These are phyloP conservation scores for Neurospora intermedia DNA, from an alignment of 495 filamentous ascomycete species.

Conservation along the genomic window DNA sequence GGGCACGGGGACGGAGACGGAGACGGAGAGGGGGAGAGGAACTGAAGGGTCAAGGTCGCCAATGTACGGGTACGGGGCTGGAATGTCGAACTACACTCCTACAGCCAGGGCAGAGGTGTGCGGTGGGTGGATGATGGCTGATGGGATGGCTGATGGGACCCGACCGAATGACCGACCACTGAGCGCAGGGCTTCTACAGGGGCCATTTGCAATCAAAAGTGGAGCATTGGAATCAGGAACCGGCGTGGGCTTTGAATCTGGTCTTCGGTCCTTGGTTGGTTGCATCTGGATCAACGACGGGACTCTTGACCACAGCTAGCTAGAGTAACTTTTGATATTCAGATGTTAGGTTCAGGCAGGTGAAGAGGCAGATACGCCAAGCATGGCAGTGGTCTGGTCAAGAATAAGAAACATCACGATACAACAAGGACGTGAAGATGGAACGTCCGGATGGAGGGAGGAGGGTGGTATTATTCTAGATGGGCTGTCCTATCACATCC, in stretches of 20 bases:
- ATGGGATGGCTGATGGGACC: not conserved
- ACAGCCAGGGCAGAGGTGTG: not conserved
- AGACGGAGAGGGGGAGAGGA: not conserved
- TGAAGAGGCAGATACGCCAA: too few relatives aligned
- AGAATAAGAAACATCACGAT: not conserved
- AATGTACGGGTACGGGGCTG: not conserved
- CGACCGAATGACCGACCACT: not conserved
- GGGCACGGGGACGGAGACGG: not conserved
- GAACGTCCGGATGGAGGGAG: not conserved
- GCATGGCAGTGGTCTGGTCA: not conserved
- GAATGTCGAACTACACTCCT: not conserved
- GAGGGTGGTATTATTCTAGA: too few relatives aligned
- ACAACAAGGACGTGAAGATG: not conserved
- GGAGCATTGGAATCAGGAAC: slow-evolving; percentile 12
- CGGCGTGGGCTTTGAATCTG: slow-evolving; percentile 2
- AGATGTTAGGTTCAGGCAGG: too few relatives aligned
- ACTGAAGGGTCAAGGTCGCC: not conserved
- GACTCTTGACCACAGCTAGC: not conserved
- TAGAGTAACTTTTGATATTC: not conserved
- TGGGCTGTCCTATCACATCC: not conserved
- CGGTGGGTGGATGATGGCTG: not conserved
- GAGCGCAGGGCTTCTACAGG: not conserved
- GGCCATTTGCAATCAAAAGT: slow-evolving; percentile 17
- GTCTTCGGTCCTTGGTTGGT: not conserved
- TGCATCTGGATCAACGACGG: not conserved